These are phyloP conservation scores for Amanita jacksonii DNA, from an alignment of 768 basidiomycete genomes.

Conservation along the genomic window DNA sequence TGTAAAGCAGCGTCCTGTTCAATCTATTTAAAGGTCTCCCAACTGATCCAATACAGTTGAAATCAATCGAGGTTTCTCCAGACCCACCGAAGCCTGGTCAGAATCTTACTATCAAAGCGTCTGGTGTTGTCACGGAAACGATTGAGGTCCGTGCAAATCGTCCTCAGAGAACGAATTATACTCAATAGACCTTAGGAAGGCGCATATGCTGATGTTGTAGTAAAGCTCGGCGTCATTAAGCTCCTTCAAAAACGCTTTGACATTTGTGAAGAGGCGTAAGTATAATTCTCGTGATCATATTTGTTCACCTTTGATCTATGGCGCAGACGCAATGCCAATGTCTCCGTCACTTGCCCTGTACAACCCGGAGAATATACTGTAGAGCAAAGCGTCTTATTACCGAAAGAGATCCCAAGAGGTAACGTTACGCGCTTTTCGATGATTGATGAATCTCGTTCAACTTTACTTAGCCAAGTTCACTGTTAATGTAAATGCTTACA, in stretches of 20 bases:
- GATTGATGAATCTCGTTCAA: slow-evolving; percentile 3
- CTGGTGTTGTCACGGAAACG: slow-evolving; percentile 42
- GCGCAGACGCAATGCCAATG: slow-evolving; percentile 62
- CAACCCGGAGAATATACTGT: slow-evolving; percentile 62
- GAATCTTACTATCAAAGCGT: slow-evolving; percentile 78
- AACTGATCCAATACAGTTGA: slow-evolving; percentile 45
- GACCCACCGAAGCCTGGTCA: slow-evolving; percentile 87
- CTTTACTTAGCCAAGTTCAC: slow-evolving; percentile 66
- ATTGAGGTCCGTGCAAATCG: slow-evolving; percentile 48
- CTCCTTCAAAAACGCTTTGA: slow-evolving; percentile 79
- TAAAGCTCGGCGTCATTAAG: slow-evolving; percentile 92
- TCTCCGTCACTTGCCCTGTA: slow-evolving; percentile 79
- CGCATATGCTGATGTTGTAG: slow-evolving; percentile 79
- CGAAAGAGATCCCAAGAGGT: slow-evolving; percentile 87
- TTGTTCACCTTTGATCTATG: not conserved
- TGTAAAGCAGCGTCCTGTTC: slow-evolving; percentile 7
- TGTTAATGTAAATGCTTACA: slow-evolving; percentile 62
- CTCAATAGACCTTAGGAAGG: slow-evolving; percentile 55
- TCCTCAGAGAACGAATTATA: not conserved
- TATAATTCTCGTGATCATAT: slow-evolving; percentile 12
- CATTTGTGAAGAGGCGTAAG: slow-evolving; percentile 91
- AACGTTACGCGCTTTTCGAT: not conserved
- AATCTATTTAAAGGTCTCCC: slow-evolving; percentile 28
- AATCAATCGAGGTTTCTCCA: slow-evolving; percentile 67
- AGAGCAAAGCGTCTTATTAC: slow-evolving; percentile 74